Evolutionary conservation across 164 flowering plant species (phyloP).

Genomic region (Macadamia tetraphylla): DNA sequence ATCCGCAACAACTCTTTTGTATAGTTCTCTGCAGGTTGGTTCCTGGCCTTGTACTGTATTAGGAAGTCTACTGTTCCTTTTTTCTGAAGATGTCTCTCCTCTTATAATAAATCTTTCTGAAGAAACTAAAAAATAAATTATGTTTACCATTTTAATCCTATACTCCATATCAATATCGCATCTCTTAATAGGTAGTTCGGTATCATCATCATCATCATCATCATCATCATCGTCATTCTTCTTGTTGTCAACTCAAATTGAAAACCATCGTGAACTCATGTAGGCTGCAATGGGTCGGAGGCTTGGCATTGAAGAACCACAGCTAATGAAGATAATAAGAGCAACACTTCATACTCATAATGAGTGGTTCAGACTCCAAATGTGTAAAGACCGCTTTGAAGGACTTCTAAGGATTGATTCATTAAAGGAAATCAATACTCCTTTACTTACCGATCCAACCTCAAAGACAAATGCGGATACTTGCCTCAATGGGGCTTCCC

Average conservation of each 20-base stretch:
- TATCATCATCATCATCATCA: too few species aligned
- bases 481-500: constrained; percentile 64
- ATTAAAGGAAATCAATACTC: constrained; percentile 54
- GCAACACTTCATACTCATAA: constrained; percentile 78
- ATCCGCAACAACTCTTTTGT: too few species aligned
- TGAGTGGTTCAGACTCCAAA: constrained; percentile 94
- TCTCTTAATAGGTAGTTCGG: too few species aligned
- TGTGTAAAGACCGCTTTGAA: constrained; percentile 93
- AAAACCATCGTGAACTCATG: constrained; percentile 3
- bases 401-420: constrained; percentile 68
- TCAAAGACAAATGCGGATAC: constrained; percentile 48
- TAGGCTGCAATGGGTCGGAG: constrained; percentile 86
- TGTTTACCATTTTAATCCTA: too few species aligned
- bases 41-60: too few species aligned
- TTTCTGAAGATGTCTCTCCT: too few species aligned
- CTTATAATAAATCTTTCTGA: too few species aligned
- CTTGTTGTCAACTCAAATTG: not conserved
- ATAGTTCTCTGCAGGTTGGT: too few species aligned
- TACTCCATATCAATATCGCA: too few species aligned
- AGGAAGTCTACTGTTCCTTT: too few species aligned
- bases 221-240: too few species aligned
- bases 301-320: constrained; percentile 93
- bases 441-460: constrained; percentile 38
- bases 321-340: constrained; percentile 87
- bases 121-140: too few species aligned